Percentiles rank a stretch among this genome's conserved stretches.
Conservation (phyloP, 768 basidiomycete genomes). For the Tricholoma terreum region DNA sequence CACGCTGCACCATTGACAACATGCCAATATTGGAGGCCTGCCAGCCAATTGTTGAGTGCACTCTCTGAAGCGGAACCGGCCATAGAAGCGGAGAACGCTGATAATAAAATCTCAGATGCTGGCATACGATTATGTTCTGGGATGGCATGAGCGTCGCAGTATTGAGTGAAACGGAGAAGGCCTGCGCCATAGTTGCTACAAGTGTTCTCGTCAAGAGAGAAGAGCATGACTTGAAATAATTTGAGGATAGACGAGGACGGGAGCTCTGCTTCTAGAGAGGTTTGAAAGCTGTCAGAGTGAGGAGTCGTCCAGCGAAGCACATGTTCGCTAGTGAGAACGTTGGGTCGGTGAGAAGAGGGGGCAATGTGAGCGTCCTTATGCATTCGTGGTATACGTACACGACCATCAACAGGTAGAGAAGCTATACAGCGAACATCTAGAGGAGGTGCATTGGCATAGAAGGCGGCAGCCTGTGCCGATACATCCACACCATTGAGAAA, state of each 20-base stretch:
- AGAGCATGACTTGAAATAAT: no score
- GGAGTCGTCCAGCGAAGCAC: constrained; percentile 17
- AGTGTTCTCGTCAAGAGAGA: no score
- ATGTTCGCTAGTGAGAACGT: constrained; percentile 12
- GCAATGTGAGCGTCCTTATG: background rate
- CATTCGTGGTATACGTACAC: constrained; percentile 4
- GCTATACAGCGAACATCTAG: background rate
- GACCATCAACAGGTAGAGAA: constrained; percentile 2
- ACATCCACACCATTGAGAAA: no score
- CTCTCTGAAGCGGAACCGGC: no score
- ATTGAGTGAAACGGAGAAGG: no score
- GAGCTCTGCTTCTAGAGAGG: background rate
- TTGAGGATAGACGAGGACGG: no score
- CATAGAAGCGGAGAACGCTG: constrained; percentile 5
- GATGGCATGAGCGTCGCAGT: constrained; percentile 12
- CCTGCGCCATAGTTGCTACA: no score
- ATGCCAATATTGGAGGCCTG: no score
- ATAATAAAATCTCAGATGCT: no score
- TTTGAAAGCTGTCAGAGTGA: background rate
- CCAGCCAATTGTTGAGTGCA: no score
- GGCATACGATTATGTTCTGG: constrained; percentile 17
- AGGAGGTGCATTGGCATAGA: constrained; percentile 1
- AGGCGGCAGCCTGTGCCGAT: no score
- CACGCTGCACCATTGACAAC: no score
- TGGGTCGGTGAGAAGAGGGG: constrained; percentile 11